phyloP scores from a whole-genome alignment of 1,284 basidiomycete genomes.

The Melampsora larici-populina region DNA sequence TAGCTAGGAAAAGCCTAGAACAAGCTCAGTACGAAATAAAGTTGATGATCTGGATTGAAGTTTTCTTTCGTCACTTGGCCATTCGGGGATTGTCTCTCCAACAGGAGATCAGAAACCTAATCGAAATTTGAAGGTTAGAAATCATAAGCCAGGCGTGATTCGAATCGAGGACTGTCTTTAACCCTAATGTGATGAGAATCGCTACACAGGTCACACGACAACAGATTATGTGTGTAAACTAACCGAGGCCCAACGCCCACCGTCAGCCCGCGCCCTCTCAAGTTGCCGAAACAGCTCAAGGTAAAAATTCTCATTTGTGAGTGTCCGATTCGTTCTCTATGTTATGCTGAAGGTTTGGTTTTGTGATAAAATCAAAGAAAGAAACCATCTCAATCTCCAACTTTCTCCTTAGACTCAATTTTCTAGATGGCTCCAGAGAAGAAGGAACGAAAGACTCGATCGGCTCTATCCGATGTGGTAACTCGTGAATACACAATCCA shows the following conservation, averaged over 20 bases:
- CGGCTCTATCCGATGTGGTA: conserved; percentile 87
- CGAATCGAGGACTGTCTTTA: neutral
- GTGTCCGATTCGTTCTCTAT: neutral
- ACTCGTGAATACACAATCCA: conserved; percentile 95
- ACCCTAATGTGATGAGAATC: neutral
- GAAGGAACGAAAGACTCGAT: conserved; percentile 50
- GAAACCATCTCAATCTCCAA: neutral
- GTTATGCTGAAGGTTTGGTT: too few relatives aligned
- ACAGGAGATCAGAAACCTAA: too few relatives aligned
- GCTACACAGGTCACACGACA: neutral
- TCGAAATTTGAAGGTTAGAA: too few relatives aligned
- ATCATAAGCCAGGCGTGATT: too few relatives aligned
- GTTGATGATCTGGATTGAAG: too few relatives aligned
- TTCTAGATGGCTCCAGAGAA: conserved; percentile 50
- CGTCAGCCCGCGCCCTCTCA: neutral
- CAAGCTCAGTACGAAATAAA: too few relatives aligned
- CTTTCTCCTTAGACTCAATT: neutral
- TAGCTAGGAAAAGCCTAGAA: too few relatives aligned
- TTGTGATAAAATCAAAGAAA: neutral
- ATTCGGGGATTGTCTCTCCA: too few relatives aligned
- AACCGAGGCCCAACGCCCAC: neutral
- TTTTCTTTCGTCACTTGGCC: too few relatives aligned
- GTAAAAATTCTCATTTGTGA: neutral
- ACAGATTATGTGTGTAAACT: neutral
- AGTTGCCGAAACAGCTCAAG: neutral